Base-by-base conservation (phyloP, 139 green algal species). In the Pseudopediastrum boryanum region DNA sequence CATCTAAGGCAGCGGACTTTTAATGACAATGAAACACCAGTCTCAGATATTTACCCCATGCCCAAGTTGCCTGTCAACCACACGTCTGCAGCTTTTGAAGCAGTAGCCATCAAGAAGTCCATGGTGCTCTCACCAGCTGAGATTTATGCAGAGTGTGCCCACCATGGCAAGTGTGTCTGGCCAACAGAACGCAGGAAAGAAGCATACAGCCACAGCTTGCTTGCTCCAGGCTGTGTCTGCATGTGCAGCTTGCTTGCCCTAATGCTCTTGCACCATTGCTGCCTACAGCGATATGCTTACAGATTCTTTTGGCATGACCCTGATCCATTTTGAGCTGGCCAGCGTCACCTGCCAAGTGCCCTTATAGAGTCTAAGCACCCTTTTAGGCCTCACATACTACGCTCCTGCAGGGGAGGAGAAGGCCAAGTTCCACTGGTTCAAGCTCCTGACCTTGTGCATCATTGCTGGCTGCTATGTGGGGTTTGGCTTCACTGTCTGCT, bases 391-490 rank as follows among this genome's bases (percentile, higher is more conserved):
- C n/a, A n/a, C n/a, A n/a, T n/a, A n/a, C n/a, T n/a, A n/a, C 41
- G 41, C 25, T n/a, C 7, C 0, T 59, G 38, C 75, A 85, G 84
- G 79, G 23, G 70, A 79, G 35, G 76, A 82, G 33, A 88, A 88
- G 54, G 46, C 79, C 64, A 76, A 77, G 38, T 85, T 78, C 25
- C 36, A 51, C n/a, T 85, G 75, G 79, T 72, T 75, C 46, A 85
- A 88, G 79, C 43, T 88, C 19, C 41, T 74, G 10, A 21, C 75
- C 42, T 76, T 85, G 27, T 36, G 27, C 33, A 84, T 84, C 19
- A 77, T 81, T 36, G 84, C 84, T 23, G 84, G 84, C 48, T 76
- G 52, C 63, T 88, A 88, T 64, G 81, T 84, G 16, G 77, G 77
- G 21, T 85, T 88, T 67, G 84, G 84, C 0, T 88, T 82, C 76